Evolutionary conservation across 2,329 filamentous ascomycete species (phyloP).

Genomic region (Plenodomus lindquistii): DNA sequence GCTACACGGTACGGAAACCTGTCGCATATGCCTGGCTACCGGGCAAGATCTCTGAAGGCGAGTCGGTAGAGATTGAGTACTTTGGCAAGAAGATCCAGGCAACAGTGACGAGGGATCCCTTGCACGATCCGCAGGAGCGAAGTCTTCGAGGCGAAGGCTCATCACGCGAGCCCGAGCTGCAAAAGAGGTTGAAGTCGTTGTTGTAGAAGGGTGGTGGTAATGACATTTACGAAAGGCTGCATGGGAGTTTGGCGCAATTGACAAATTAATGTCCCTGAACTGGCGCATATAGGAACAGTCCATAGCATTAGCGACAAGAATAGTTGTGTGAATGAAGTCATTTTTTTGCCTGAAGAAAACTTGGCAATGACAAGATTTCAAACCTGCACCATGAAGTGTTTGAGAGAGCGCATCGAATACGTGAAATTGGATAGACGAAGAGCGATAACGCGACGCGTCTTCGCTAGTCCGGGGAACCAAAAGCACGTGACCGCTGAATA

Average conservation of each 20-base stretch:
- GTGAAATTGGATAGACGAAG: too few species aligned
- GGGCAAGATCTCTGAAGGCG: slow-evolving; percentile 51
- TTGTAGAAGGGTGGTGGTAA: slow-evolving; percentile 17
- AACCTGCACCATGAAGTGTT: too few species aligned
- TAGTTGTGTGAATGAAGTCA: too few species aligned
- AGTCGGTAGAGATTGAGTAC: slow-evolving; percentile 63
- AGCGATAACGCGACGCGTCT: too few species aligned
- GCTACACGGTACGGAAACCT: slow-evolving; percentile 62
- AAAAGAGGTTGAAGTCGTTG: slow-evolving; percentile 26
- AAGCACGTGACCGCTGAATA: not conserved
- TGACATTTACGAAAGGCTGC: slow-evolving; percentile 14
- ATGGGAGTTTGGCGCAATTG: slow-evolving; percentile 4
- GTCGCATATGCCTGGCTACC: slow-evolving; percentile 64
- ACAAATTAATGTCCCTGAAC: not conserved
- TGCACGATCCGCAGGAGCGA: slow-evolving; percentile 51
- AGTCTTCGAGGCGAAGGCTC: slow-evolving; percentile 36
- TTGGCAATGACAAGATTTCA: too few species aligned
- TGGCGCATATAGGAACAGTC: too few species aligned
- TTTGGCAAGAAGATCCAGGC: slow-evolving; percentile 60
- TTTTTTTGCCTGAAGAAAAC: too few species aligned
- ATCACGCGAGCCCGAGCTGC: slow-evolving; percentile 19
- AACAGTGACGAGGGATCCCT: slow-evolving; percentile 57
- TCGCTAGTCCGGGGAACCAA: not conserved
- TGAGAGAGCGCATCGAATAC: too few species aligned
- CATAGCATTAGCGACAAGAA: too few species aligned